Conservation (phyloP, 2,329 filamentous ascomycete species). For the Colletotrichum sojae region DNA sequence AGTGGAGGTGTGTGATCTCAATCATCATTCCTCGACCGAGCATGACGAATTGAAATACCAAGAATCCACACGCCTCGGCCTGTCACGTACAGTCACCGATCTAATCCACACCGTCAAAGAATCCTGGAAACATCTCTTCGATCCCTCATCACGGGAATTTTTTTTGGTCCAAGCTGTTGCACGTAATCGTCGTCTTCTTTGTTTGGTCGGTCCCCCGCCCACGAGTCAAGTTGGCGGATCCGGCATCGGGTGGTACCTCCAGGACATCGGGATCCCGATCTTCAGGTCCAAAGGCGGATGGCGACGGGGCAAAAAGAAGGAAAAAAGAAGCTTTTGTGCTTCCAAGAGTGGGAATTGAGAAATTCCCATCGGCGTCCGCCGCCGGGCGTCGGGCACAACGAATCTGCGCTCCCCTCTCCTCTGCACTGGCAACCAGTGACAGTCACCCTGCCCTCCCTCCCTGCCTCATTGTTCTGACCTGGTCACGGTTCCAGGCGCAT, state of each 20-base stretch:
- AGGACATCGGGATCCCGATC: slow-evolving; percentile 21
- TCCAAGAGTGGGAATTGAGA: slow-evolving; percentile 1
- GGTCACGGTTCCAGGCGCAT: slow-evolving; percentile 16
- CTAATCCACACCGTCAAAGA: slow-evolving; percentile 9
- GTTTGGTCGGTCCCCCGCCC: slow-evolving; percentile 21
- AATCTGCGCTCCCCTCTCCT: not conserved
- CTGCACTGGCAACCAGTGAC: not conserved
- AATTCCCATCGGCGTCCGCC: slow-evolving; percentile 23
- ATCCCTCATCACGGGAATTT: slow-evolving; percentile 18
- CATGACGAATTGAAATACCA: slow-evolving; percentile 26
- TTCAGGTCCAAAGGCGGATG: slow-evolving; percentile 21
- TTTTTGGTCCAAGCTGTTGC: slow-evolving; percentile 4
- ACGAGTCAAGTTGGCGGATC: slow-evolving; percentile 40
- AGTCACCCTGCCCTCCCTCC: not conserved
- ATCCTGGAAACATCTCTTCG: slow-evolving; percentile 23
- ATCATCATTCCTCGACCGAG: slow-evolving; percentile 28
- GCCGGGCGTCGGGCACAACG: slow-evolving; percentile 17
- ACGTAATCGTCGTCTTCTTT: slow-evolving; percentile 27
- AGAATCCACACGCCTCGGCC: slow-evolving; percentile 20
- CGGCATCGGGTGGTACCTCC: slow-evolving; percentile 29
- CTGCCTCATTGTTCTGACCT: not conserved
- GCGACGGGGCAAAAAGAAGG: not conserved
- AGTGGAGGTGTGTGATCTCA: slow-evolving; percentile 31
- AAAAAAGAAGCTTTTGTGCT: slow-evolving; percentile 28
- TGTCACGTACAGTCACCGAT: slow-evolving; percentile 21